A percentile compares a stretch with the other conserved stretches of the same genome.
Evolutionary conservation across 306 rosid species (phyloP).

Genomic region (Rosa multiflora): DNA sequence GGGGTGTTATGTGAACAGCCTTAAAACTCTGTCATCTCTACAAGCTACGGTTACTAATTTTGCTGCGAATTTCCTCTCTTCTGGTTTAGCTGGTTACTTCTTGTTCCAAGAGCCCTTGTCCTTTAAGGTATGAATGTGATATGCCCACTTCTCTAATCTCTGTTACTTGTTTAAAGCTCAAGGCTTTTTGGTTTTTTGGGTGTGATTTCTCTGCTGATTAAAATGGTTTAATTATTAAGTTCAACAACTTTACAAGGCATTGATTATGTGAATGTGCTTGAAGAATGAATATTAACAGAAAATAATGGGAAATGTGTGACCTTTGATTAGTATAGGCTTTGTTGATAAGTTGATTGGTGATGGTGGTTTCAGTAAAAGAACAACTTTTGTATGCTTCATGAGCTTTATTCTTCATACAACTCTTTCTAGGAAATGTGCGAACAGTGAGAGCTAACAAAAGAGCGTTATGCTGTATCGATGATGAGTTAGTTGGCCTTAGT

Average conservation of each 20-base stretch:
- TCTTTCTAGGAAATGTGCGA: not conserved
- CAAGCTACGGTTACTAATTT: conserved; percentile 93
- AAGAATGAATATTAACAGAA: too few species aligned
- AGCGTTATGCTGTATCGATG: not conserved
- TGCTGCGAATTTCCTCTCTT: conserved; percentile 80
- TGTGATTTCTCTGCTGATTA: not conserved
- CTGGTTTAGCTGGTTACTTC: conserved; percentile 79
- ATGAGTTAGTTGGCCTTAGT: not conserved
- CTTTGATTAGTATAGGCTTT: not conserved
- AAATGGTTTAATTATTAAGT: not conserved
- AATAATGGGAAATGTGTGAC: too few species aligned
- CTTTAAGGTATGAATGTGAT: conserved; percentile 40
- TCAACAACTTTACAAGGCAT: too few species aligned
- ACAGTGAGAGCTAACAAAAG: not conserved
- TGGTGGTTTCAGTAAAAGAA: not conserved
- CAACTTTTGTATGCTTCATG: not conserved
- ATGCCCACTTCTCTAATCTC: not conserved
- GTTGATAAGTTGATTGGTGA: not conserved
- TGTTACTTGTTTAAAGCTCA: not conserved
- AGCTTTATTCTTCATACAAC: not conserved
- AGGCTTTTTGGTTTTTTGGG: not conserved
- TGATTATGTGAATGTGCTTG: too few species aligned
- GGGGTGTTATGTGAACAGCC: conserved; percentile 84
- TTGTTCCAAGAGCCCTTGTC: conserved; percentile 69
- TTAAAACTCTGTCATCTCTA: conserved; percentile 74